A percentile compares a stretch with the other conserved stretches of the same genome.
Conservation (phyloP, 2,329 filamentous ascomycete genomes). For the Chaetothyriales sp. region DNA sequence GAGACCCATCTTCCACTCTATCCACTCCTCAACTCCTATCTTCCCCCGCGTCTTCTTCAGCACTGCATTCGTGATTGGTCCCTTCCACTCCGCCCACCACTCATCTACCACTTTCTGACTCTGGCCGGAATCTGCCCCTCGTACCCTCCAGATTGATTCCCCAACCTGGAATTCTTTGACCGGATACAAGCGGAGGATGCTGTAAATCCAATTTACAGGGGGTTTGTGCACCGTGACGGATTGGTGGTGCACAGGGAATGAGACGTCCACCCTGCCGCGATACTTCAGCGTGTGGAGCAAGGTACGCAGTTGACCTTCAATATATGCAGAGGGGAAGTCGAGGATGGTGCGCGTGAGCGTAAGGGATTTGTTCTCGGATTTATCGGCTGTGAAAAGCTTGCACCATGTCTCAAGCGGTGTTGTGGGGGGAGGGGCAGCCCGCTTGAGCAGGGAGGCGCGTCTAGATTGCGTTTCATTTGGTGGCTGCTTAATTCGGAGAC, state of each 20-base stretch:
- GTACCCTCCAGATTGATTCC: conserved; percentile 17
- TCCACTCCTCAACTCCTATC: conserved; percentile 6
- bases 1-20: conserved; percentile 9
- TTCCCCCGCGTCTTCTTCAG: conserved; percentile 6
- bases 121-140: conserved; percentile 5
- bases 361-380: conserved; percentile 4
- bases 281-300: conserved; percentile 19
- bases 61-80: conserved; percentile 13
- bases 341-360: conserved; percentile 6
- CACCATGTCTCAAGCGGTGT: neutral
- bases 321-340: conserved; percentile 5
- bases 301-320: conserved; percentile 20
- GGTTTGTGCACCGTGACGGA: conserved; percentile 16
- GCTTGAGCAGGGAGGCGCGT: conserved; percentile 7
- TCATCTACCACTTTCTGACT: conserved; percentile 9
- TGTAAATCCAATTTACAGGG: conserved; percentile 17
- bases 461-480: conserved; percentile 7
- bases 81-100: conserved; percentile 21
- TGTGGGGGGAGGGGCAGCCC: neutral
- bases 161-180: conserved; percentile 19
- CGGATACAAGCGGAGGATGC: conserved; percentile 13
- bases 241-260: conserved; percentile 16
- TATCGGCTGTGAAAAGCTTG: neutral
- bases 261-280: conserved; percentile 16
- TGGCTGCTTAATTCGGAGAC: neutral